A percentile compares a stretch with the other conserved stretches of the same genome.
These are phyloP conservation scores for Boletus fagicola DNA, from an alignment of 768 basidiomycete species.

Conservation along the genomic window DNA sequence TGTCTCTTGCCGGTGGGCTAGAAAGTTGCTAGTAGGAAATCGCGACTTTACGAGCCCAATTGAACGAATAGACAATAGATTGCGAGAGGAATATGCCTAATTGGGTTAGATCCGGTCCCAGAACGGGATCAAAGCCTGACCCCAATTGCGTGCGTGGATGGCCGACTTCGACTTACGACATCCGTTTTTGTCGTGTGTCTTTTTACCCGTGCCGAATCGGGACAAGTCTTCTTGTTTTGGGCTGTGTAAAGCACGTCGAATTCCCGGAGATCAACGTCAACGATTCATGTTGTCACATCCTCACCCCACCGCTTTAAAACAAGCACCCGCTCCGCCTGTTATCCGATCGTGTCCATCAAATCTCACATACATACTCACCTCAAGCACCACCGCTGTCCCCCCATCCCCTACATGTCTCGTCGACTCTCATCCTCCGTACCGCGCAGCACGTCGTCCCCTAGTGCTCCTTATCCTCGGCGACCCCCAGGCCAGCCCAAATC, in stretches of 20 bases:
- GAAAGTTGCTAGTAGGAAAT: no score
- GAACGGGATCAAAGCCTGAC: constrained; percentile 20
- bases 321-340: constrained; percentile 17
- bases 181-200: constrained; percentile 38
- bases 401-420: constrained; percentile 53
- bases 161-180: constrained; percentile 36
- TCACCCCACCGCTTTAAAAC: constrained; percentile 26
- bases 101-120: constrained; percentile 17
- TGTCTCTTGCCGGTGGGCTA: no score
- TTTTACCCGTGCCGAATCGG: constrained; percentile 24
- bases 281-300: constrained; percentile 19
- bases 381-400: constrained; percentile 5
- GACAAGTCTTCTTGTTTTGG: constrained; percentile 15
- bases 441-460: constrained; percentile 28
- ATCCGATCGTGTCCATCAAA: constrained; percentile 27
- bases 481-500: constrained; percentile 67
- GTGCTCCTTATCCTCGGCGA: constrained; percentile 43
- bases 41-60: neutral
- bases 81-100: constrained; percentile 3
- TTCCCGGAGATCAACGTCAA: constrained; percentile 32
- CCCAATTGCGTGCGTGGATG: constrained; percentile 27
- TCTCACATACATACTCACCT: neutral
- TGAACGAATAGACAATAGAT: neutral
- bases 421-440: constrained; percentile 41
- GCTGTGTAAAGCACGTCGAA: constrained; percentile 27